These are phyloP conservation scores for Pueraria montana DNA, from an alignment of 306 rosid species.

Conservation along the genomic window DNA sequence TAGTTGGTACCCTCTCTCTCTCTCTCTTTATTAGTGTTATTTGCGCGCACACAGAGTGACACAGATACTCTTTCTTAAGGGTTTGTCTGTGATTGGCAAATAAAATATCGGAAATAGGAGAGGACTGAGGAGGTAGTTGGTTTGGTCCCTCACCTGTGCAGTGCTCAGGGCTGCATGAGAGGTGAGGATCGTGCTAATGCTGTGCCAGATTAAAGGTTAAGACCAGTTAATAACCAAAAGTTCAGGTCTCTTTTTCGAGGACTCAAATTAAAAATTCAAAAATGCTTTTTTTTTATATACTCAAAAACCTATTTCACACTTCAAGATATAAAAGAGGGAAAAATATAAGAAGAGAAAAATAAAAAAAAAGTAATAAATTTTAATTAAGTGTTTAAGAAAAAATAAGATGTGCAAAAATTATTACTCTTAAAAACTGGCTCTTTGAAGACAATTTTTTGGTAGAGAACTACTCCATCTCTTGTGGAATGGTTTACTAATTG, in stretches of 20 bases:
- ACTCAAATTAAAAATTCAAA: background rate
- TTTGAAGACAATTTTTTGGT: too few species aligned
- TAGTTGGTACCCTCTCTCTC: conserved; percentile 42
- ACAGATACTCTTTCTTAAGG: background rate
- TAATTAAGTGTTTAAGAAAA: too few species aligned
- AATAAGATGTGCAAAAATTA: too few species aligned
- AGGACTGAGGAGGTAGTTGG: background rate
- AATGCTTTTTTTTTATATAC: too few species aligned
- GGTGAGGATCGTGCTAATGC: conserved; percentile 1
- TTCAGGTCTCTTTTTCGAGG: background rate
- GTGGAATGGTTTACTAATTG: too few species aligned
- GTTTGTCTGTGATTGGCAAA: conserved; percentile 56
- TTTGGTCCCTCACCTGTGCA: conserved; percentile 59
- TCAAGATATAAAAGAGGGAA: too few species aligned
- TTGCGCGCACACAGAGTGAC: conserved; percentile 1
- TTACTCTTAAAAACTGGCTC: too few species aligned
- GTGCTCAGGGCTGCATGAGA: conserved; percentile 35
- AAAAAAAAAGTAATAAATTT: too few species aligned
- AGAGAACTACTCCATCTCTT: too few species aligned
- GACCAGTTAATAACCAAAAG: background rate
- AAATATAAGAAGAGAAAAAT: too few species aligned
- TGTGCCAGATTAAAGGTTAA: conserved; percentile 22
- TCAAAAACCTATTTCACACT: too few species aligned
- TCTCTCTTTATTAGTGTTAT: conserved; percentile 45
- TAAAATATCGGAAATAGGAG: conserved; percentile 46